Conservation (phyloP, 805 yeast genomes). For the Ogataea paraovalis region DNA sequence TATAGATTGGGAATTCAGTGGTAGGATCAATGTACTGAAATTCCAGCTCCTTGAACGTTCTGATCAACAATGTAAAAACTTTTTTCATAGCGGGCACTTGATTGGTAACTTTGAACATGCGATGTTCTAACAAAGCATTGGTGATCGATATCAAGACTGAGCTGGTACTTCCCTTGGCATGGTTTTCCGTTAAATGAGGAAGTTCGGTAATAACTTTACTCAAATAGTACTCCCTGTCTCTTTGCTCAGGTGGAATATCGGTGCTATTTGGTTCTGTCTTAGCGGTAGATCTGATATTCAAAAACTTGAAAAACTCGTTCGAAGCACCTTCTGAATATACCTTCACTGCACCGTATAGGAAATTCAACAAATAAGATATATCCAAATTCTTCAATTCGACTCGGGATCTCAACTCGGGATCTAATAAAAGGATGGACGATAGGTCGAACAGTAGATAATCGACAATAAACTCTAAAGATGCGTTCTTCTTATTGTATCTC, state of each 20-base stretch:
- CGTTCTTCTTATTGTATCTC: constrained; percentile 27
- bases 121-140: constrained; percentile 12
- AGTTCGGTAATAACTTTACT: constrained; percentile 14
- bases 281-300: constrained; percentile 15
- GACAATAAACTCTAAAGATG: constrained; percentile 37
- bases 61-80: constrained; percentile 11
- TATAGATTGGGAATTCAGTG: constrained; percentile 9
- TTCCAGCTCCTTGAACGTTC: constrained; percentile 21
- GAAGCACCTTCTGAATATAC: constrained; percentile 27
- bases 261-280: constrained; percentile 5
- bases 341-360: constrained; percentile 38
- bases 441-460: constrained; percentile 42
- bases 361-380: constrained; percentile 34
- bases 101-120: constrained; percentile 16
- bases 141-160: constrained; percentile 10
- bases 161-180: constrained; percentile 7
- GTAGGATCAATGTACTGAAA: constrained; percentile 10
- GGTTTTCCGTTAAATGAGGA: constrained; percentile 18
- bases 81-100: constrained; percentile 10
- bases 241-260: constrained; percentile 7
- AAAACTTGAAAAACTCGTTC: constrained; percentile 13
- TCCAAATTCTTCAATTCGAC: constrained; percentile 22
- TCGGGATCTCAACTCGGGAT: constrained; percentile 27
- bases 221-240: constrained; percentile 15
- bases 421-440: constrained; percentile 31